Conservation (phyloP, 345 rosid species). For the Odontarrhena argentea region DNA sequence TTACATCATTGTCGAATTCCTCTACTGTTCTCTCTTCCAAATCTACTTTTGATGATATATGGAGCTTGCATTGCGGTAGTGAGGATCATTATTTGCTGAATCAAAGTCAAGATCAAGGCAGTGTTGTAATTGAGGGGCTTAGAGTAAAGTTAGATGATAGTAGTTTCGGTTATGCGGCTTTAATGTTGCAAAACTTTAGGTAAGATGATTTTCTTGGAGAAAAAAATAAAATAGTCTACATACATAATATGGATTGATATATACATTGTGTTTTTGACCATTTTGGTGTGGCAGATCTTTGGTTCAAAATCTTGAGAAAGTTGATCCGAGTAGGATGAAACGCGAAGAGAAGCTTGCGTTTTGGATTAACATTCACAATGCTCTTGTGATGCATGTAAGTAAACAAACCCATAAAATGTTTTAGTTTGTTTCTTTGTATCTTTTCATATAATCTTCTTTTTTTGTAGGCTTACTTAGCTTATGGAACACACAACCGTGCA, state of each 20-base stretch:
- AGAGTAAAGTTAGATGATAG: slow-evolving; percentile 59
- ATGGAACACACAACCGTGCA: slow-evolving; percentile 57
- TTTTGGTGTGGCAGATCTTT: slow-evolving; percentile 53
- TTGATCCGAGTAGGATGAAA: slow-evolving; percentile 76
- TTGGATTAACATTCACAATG: slow-evolving; percentile 92
- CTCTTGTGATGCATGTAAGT: slow-evolving; percentile 82
- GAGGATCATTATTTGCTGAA: slow-evolving; percentile 46
- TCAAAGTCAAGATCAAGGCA: slow-evolving; percentile 53
- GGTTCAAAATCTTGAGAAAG: slow-evolving; percentile 73
- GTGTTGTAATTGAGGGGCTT: slow-evolving; percentile 58
- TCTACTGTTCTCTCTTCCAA: slow-evolving; percentile 76
- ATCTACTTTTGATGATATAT: slow-evolving; percentile 53
- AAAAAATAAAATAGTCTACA: not conserved
- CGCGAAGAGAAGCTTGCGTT: slow-evolving; percentile 94
- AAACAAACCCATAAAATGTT: not conserved
- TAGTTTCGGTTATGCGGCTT: slow-evolving; percentile 61
- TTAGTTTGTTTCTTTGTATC: not conserved
- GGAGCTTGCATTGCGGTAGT: slow-evolving; percentile 53
- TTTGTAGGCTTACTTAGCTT: slow-evolving; percentile 81
- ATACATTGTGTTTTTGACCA: not conserved
- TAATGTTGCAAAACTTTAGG: slow-evolving; percentile 76
- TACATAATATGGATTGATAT: slow-evolving; percentile 2
- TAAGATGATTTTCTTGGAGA: slow-evolving; percentile 19
- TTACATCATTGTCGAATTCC: slow-evolving; percentile 63
- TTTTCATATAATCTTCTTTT: slow-evolving; percentile 23